A percentile compares a stretch with the other conserved stretches of the same genome.
phyloP scores from a whole-genome alignment of 495 filamentous ascomycete genomes.

The Xylaria castorea region DNA sequence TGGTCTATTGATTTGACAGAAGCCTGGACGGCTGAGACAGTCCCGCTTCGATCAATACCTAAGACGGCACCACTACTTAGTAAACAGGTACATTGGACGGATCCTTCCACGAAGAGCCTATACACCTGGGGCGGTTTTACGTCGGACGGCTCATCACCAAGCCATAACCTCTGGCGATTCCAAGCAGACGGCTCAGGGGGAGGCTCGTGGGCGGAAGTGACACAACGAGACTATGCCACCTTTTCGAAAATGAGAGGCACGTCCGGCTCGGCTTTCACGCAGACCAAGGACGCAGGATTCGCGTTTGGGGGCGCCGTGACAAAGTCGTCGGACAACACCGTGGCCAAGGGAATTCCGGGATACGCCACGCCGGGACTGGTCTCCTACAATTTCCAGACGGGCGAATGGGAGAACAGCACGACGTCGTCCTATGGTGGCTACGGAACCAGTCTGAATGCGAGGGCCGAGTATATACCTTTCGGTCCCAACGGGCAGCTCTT shows the following conservation, averaged over 20 bases:
- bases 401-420: conserved; percentile 43
- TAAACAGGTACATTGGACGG: conserved; percentile 41
- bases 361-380: conserved; percentile 40
- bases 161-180: conserved; percentile 43
- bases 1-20: conserved; percentile 46
- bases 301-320: conserved; percentile 41
- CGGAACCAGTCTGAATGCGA: conserved; percentile 40
- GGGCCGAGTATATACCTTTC: conserved; percentile 45
- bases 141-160: conserved; percentile 24
- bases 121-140: conserved; percentile 48
- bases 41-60: conserved; percentile 37
- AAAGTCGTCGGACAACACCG: conserved; percentile 34
- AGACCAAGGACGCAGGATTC: conserved; percentile 33
- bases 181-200: conserved; percentile 43
- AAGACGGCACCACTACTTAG: conserved; percentile 33
- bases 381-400: conserved; percentile 44
- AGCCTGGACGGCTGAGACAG: conserved; percentile 44
- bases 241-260: conserved; percentile 34
- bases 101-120: conserved; percentile 34
- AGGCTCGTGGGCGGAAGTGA: conserved; percentile 44
- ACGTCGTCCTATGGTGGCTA: conserved; percentile 33
- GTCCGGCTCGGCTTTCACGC: conserved; percentile 34
- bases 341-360: conserved; percentile 33
- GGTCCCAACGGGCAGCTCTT: conserved; percentile 45
- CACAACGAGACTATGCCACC: conserved; percentile 33